Evolutionary conservation across 192 early-diverging fungal species (phyloP).

Genomic region (Umbelopsis ramanniana): DNA sequence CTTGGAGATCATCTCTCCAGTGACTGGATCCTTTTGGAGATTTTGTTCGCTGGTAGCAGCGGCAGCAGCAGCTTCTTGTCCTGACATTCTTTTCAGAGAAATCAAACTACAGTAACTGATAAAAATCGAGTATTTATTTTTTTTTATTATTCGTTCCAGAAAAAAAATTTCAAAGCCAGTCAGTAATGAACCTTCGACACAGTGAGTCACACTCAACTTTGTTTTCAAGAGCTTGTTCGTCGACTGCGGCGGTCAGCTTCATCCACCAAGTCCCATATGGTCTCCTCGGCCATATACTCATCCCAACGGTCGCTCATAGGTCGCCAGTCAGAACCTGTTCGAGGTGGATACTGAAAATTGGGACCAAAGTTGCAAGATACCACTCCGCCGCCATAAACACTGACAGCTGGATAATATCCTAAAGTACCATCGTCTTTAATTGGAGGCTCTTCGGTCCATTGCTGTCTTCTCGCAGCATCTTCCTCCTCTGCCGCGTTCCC

Average conservation of each 20-base stretch:
- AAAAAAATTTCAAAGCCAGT: conserved; percentile 10
- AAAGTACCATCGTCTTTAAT: conserved; percentile 63
- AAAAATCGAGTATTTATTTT: background rate
- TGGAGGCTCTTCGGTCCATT: conserved; percentile 49
- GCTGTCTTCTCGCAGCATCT: conserved; percentile 34
- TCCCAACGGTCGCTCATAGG: conserved; percentile 61
- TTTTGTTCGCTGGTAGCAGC: conserved; percentile 41
- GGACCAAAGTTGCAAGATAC: conserved; percentile 70
- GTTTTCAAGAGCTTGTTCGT: background rate
- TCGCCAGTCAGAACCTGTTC: conserved; percentile 43
- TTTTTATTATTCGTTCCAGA: background rate
- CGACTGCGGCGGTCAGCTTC: conserved; percentile 44
- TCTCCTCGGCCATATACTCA: conserved; percentile 62
- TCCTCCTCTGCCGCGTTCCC: conserved; percentile 28
- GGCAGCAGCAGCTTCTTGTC: conserved; percentile 21
- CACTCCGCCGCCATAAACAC: conserved; percentile 63
- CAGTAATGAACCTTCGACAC: background rate
- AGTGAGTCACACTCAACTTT: background rate
- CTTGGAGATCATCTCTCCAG: conserved; percentile 96
- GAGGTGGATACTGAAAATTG: conserved; percentile 60
- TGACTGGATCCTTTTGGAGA: conserved; percentile 77
- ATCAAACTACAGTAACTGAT: background rate
- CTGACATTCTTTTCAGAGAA: conserved; percentile 7
- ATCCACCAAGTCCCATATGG: conserved; percentile 65
- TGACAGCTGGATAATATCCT: conserved; percentile 69